Evolutionary conservation across 2,329 filamentous ascomycete species (phyloP), one percentile per base, ranked within the genome.

Genomic region (Curvularia eragrostidis): DNA sequence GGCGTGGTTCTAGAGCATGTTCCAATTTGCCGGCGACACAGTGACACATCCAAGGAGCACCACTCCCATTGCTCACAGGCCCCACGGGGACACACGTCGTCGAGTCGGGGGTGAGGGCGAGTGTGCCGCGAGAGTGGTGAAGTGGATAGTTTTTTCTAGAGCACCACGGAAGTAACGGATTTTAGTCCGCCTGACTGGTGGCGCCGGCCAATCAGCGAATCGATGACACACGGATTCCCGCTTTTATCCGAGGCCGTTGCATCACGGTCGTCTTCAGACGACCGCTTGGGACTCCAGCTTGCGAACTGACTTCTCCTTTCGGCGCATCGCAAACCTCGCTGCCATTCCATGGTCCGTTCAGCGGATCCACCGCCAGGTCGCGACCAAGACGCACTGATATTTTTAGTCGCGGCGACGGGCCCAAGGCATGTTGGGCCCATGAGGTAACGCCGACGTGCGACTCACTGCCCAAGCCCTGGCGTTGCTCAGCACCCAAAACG

Each of bases 21-120:
- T 32, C 43, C n/a, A 42, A 24, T 42, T 15, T 30, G 26, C 24
- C 26, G 10, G 15, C 36, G 46, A 21, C 39, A n/a, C 5, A 5
- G n/a, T n/a, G 15, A 52, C 46, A 13, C 60, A 64, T 3, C 49
- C 52, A 39, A 52, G 39, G 12, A 57, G 53, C 7, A 58, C 61
- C 13, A 18, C 7, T 19, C 15, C 23, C 26, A 19, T 9, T 32
- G 26, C 1, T 12, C 9, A 8, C 23, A 21, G 44, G 55, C 55
- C 55, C 55, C 55, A 50, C 42, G 51, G 55, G 55, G 55, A 49
- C 48, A 39, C 38, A 47, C 46, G 43, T 23, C 38, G 48, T 54
- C 48, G 55, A 50, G 55, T 34, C 46, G 55, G 55, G 55, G 55
- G 42, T 30, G 44, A 39, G 54, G 42, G 54, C 44, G 15, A 21